A percentile compares a stretch with the other conserved stretches of the same genome.
Conservation (phyloP, 371 early-diverging fungal genomes). For the Apophysomyces sp. region DNA sequence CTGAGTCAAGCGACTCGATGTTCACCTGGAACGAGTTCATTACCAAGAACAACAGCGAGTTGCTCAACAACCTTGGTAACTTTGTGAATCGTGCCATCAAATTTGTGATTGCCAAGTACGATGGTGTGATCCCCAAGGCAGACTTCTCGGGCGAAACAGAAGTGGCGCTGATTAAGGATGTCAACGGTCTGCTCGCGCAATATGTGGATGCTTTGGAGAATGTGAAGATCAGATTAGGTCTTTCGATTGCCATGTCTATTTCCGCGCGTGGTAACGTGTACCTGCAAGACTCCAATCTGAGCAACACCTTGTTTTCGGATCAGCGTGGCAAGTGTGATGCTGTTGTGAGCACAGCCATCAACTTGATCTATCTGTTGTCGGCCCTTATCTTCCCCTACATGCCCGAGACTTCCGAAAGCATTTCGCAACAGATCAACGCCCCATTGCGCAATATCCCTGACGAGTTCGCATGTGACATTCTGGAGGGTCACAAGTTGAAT, state of each 20-base stretch:
- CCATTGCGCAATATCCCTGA: slow-evolving; percentile 79
- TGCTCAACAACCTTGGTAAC: slow-evolving; percentile 98
- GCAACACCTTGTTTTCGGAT: slow-evolving; percentile 81
- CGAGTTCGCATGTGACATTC: slow-evolving; percentile 66
- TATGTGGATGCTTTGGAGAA: slow-evolving; percentile 83
- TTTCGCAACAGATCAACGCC: slow-evolving; percentile 80
- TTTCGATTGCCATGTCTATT: slow-evolving; percentile 90
- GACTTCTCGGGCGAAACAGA: slow-evolving; percentile 49
- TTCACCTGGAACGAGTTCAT: slow-evolving; percentile 97
- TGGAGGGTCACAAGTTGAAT: slow-evolving; percentile 82
- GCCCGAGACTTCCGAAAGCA: slow-evolving; percentile 83
- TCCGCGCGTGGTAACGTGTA: slow-evolving; percentile 95
- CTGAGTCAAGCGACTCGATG: slow-evolving; percentile 96
- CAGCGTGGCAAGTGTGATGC: slow-evolving; percentile 81
- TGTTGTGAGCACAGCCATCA: slow-evolving; percentile 82
- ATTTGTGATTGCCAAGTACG: slow-evolving; percentile 89
- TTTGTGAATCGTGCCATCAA: slow-evolving; percentile 98
- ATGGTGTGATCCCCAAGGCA: slow-evolving; percentile 72
- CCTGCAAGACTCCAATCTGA: slow-evolving; percentile 90
- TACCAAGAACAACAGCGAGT: slow-evolving; percentile 92
- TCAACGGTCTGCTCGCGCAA: slow-evolving; percentile 76
- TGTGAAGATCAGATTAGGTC: slow-evolving; percentile 86
- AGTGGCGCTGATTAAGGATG: slow-evolving; percentile 71
- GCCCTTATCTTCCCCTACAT: slow-evolving; percentile 93
- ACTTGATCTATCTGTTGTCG: slow-evolving; percentile 88